These are phyloP conservation scores for Backusella westeae DNA, from an alignment of 192 early-diverging fungal genomes.

Conservation along the genomic window DNA sequence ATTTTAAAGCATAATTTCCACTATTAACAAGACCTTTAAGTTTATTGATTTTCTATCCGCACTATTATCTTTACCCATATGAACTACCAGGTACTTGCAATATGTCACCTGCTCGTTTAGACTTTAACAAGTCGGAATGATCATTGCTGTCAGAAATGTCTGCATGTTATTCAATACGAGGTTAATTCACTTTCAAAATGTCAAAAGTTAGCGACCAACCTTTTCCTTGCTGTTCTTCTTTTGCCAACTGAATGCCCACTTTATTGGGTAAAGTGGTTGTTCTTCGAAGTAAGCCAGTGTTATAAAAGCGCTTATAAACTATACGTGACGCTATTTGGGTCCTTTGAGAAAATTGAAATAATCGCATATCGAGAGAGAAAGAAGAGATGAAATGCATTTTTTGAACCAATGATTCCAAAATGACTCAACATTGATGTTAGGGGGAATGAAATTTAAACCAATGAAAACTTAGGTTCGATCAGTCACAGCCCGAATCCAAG, in stretches of 20 bases:
- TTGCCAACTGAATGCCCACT: conserved; percentile 11
- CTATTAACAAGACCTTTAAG: conserved; percentile 18
- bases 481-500: too few species aligned
- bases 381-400: neutral
- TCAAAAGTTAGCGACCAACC: neutral
- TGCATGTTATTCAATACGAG: too few species aligned
- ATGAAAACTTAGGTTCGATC: neutral
- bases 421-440: neutral
- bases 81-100: conserved; percentile 48
- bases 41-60: too few species aligned
- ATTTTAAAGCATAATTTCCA: conserved; percentile 50
- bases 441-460: neutral
- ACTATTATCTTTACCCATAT: conserved; percentile 41
- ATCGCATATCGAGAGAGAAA: neutral
- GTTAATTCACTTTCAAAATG: neutral
- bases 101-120: conserved; percentile 37
- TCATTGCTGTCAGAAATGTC: neutral
- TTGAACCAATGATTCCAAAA: neutral
- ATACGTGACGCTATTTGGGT: neutral
- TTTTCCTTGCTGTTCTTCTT: conserved; percentile 2
- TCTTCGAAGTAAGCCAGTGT: conserved; percentile 12
- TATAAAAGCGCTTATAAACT: conserved; percentile 15
- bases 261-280: conserved; percentile 16
- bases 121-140: conserved; percentile 26
- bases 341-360: too few species aligned